phyloP scores from a whole-genome alignment of 257 asterid genomes.

The Solanum arcanum region DNA sequence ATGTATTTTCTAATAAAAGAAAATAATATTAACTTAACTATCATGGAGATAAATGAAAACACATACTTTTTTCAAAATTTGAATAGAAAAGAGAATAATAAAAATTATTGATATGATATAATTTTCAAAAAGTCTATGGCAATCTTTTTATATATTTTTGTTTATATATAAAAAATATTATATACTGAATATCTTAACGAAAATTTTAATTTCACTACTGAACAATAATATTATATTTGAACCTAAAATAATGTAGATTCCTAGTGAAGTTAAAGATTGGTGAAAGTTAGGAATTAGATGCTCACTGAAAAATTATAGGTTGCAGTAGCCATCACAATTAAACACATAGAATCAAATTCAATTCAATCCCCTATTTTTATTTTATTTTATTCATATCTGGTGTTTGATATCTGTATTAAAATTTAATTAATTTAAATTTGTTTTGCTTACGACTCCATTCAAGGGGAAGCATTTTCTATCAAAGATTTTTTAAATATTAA shows the following conservation, averaged over 20 bases:
- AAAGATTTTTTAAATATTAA: accelerated
- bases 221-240: accelerated
- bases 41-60: too few species aligned
- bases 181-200: background rate
- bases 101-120: background rate
- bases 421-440: background rate
- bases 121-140: background rate
- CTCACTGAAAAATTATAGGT: background rate
- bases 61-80: too few species aligned
- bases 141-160: background rate
- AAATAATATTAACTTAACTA: too few species aligned
- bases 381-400: background rate
- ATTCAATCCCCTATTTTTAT: background rate
- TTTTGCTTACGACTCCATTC: accelerated
- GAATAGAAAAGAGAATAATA: background rate
- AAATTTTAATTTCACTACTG: background rate
- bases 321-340: background rate
- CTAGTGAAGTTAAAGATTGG: background rate
- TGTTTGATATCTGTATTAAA: background rate
- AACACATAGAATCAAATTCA: background rate
- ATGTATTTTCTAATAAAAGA: too few species aligned
- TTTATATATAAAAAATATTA: background rate
- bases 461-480: background rate
- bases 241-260: background rate
- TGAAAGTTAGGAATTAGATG: background rate